Evolutionary conservation across 768 basidiomycete genomes (phyloP).

Genomic region (Tulasnella calospora): DNA sequence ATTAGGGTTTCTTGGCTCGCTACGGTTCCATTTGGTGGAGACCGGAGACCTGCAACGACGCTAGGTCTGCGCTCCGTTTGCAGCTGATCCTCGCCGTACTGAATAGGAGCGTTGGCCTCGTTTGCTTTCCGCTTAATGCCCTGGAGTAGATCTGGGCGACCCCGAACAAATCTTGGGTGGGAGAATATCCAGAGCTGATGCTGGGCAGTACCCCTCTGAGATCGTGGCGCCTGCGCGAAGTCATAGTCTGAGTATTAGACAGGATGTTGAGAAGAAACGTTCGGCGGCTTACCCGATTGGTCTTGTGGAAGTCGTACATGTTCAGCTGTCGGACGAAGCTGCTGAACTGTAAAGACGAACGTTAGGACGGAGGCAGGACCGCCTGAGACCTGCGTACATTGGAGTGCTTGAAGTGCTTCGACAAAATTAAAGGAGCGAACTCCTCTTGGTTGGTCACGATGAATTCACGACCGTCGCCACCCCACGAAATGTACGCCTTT

Average conservation of each 20-base stretch:
- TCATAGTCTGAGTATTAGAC: not conserved
- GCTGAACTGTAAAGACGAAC: constrained; percentile 56
- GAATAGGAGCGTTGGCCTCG: constrained; percentile 38
- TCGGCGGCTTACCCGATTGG: constrained; percentile 10
- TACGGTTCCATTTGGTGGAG: not conserved
- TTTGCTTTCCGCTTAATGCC: constrained; percentile 83
- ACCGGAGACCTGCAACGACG: not conserved
- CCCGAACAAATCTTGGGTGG: constrained; percentile 78
- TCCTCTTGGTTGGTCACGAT: constrained; percentile 10
- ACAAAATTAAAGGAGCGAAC: not conserved
- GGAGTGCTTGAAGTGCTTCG: constrained; percentile 14
- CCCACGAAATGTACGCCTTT: constrained; percentile 2
- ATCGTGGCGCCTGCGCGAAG: constrained; percentile 60
- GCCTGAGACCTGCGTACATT: not conserved
- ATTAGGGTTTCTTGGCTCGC: not conserved
- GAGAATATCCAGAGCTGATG: constrained; percentile 88
- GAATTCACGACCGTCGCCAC: not conserved
- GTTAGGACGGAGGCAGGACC: not conserved
- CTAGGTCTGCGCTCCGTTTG: not conserved
- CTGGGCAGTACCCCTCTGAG: constrained; percentile 63
- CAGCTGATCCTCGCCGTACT: not conserved
- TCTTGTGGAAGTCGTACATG: constrained; percentile 90
- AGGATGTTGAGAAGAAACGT: not conserved
- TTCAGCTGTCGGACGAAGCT: constrained; percentile 93
- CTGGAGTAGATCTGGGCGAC: constrained; percentile 72